Evolutionary conservation across 228 moss, liverwort and hornwort genomes (phyloP), one percentile per base, ranked within the genome.

Genomic region (Sphagnum magellanicum): DNA sequence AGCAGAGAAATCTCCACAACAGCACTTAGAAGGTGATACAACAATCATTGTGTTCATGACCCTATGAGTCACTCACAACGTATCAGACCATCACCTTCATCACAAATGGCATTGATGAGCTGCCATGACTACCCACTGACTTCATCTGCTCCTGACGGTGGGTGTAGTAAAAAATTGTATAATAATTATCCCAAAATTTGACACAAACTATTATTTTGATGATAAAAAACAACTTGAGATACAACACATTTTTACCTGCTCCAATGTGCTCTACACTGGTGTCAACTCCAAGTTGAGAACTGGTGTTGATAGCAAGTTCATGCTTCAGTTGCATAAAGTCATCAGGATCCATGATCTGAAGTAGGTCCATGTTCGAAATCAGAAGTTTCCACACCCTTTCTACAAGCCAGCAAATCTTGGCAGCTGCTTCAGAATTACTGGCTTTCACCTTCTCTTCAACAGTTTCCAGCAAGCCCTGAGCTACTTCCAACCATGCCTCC

Each of bases 371-470:
- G 4, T 83, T 89, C 14, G 74, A 71, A 5, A 91, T 84, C 52
- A 89, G 72, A 1, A 93, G 79, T 77, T 93, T 93, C 93, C 90
- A 93, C 6, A 91, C 87, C 15, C 93, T 90, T 77, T 93, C 93
- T 8, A 89, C 68, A 6, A 85, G 66, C 93, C 93, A 93, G 79
- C 90, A 89, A 74, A 68, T 87, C 77, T 82, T 91, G 4, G 90
- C 93, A 8, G 93, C 93, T 2, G 51, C 67, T 52, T 83, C 87
- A 4, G 81, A 63, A 67, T 89, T 76, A 6, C 79, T 89, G 5
- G 60, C 52, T 7, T 62, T 63, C 55, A 87, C 79, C 14, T 71
- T 85, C 17, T 75, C 83, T 72, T 89, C 90, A 49, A 93, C 84
- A 13, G 59, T 74, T 64, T 70, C 79, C 1, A 91, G 73, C 57